phyloP scores from a whole-genome alignment of 2,329 filamentous ascomycete genomes.

The Penicillium carneum region DNA sequence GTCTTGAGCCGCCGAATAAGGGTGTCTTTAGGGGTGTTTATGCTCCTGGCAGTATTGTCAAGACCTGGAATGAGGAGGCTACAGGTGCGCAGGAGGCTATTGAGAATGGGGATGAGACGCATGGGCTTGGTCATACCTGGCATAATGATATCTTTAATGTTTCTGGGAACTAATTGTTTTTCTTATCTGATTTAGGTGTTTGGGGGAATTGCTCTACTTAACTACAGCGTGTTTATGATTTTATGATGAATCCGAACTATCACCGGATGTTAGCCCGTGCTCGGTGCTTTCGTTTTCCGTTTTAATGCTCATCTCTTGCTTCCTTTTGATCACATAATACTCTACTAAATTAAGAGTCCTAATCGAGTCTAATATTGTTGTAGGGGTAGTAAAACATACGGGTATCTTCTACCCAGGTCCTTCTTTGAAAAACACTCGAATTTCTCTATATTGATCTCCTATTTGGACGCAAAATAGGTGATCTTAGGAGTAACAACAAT shows the following conservation, averaged over 20 bases:
- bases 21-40: slow-evolving; percentile 83
- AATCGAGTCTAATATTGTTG: neutral
- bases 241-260: neutral
- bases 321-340: neutral
- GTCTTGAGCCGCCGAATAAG: slow-evolving; percentile 67
- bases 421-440: neutral
- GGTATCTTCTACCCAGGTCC: neutral
- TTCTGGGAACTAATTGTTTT: slow-evolving; percentile 22
- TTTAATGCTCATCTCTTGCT: neutral
- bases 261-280: neutral
- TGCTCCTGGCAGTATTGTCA: slow-evolving; percentile 85
- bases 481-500: neutral
- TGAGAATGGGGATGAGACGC: slow-evolving; percentile 70
- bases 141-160: slow-evolving; percentile 81
- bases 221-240: neutral
- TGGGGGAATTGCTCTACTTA: neutral
- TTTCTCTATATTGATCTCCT: neutral
- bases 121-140: slow-evolving; percentile 67
- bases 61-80: slow-evolving; percentile 86
- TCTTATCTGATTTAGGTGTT: neutral
- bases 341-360: no score
- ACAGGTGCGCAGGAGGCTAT: slow-evolving; percentile 73
- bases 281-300: neutral
- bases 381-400: neutral
- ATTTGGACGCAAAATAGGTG: neutral